These are phyloP conservation scores for Takakia lepidozioides DNA, from an alignment of 225 moss, liverwort and hornwort genomes.

Conservation along the genomic window DNA sequence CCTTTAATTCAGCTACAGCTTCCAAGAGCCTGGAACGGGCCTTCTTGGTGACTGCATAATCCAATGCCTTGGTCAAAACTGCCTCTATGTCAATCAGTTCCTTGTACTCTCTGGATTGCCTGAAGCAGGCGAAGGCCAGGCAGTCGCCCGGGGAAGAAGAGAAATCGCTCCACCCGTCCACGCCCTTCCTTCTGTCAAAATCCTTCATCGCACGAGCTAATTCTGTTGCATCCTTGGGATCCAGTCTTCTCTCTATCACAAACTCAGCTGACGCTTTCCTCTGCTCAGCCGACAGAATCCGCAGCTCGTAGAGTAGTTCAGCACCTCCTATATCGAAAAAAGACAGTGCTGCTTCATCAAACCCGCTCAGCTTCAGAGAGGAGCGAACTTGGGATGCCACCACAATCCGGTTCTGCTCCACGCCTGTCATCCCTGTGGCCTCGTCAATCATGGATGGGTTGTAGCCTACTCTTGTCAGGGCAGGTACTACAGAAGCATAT, in stretches of 20 bases:
- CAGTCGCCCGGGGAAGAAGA: constrained; percentile 68
- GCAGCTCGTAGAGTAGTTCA: constrained; percentile 73
- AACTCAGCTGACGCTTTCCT: constrained; percentile 67
- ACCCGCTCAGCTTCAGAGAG: constrained; percentile 54
- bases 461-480: constrained; percentile 50
- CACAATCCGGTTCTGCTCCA: constrained; percentile 78
- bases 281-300: constrained; percentile 59
- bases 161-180: constrained; percentile 46
- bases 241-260: constrained; percentile 49
- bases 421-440: constrained; percentile 74
- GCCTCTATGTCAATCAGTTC: constrained; percentile 20
- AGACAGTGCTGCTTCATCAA: constrained; percentile 33
- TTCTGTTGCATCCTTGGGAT: constrained; percentile 52
- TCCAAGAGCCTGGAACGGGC: constrained; percentile 47
- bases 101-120: constrained; percentile 53
- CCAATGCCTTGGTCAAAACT: constrained; percentile 38
- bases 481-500: constrained; percentile 52
- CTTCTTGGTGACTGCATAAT: constrained; percentile 46
- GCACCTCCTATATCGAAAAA: constrained; percentile 74
- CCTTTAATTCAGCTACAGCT: constrained; percentile 13
- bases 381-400: constrained; percentile 75
- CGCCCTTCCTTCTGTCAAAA: constrained; percentile 31
- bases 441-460: constrained; percentile 81
- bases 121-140: constrained; percentile 62
- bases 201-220: constrained; percentile 72